Conservation (phyloP, 2,329 filamentous ascomycete species). For the Claviceps quebecensis region DNA sequence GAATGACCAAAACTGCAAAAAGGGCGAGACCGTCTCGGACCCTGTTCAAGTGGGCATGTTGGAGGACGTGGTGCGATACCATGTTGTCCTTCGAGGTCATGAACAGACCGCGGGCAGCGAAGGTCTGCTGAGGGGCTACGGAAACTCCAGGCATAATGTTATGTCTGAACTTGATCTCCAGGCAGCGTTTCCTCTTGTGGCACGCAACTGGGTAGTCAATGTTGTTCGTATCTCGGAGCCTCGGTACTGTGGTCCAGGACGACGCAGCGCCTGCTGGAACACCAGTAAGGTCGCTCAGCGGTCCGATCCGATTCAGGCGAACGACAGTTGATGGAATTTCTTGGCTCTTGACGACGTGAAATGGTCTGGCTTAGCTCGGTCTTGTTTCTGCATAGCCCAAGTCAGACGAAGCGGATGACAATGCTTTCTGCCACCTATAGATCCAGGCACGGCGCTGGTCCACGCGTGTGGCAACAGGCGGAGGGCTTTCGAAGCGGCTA, state of each 20-base stretch:
- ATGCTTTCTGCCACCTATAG: not conserved
- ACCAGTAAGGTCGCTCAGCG: not conserved
- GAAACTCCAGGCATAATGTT: slow-evolving; percentile 18
- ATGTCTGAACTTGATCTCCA: too few relatives aligned
- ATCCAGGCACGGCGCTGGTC: not conserved
- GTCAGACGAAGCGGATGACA: not conserved
- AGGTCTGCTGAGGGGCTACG: slow-evolving; percentile 19
- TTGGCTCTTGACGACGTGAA: not conserved
- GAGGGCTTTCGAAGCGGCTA: not conserved
- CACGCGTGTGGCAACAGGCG: not conserved
- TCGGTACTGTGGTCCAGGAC: not conserved
- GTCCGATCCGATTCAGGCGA: too few relatives aligned
- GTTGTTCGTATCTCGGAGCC: not conserved
- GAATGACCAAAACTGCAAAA: slow-evolving; percentile 22
- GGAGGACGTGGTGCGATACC: slow-evolving; percentile 11
- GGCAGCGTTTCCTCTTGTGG: too few relatives aligned
- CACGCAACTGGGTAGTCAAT: not conserved
- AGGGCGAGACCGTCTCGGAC: slow-evolving; percentile 17
- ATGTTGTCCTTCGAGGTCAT: slow-evolving; percentile 17
- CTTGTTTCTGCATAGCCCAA: not conserved
- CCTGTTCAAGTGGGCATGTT: slow-evolving; percentile 12
- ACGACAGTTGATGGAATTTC: not conserved
- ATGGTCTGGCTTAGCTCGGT: not conserved
- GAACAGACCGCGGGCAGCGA: slow-evolving; percentile 13
- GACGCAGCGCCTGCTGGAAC: not conserved